Base-by-base conservation (phyloP, 139 green algal genomes). In the Chlamydomonas schloesseri region DNA sequence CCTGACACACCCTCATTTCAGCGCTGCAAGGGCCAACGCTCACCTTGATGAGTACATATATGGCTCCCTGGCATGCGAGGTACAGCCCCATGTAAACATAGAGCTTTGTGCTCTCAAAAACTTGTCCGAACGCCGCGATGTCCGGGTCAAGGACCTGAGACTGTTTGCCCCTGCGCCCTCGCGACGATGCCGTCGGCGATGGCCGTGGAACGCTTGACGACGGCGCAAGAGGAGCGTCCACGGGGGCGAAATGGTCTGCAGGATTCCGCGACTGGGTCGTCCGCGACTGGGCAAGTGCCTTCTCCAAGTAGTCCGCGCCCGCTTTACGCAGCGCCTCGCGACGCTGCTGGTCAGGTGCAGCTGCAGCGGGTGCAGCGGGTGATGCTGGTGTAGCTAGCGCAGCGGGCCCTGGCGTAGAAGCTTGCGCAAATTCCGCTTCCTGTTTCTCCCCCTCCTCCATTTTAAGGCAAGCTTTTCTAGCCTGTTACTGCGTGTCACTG, bases 31-130 rank as follows among this genome's bases (percentile, higher is more conserved):
- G 8, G 6, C 42, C 8, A 5, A 5, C 42, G 42, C 42, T 50
- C 29, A 65, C 78, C 78, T 84, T 84, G 29, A 84, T 57, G 23
- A 74, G 46, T 2, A 73, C 78, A 47, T 84, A 87, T 36, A 74
- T 73, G 29, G 57, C 33, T 21, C 55, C 70, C 55, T 87, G 81
- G 18, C 55, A 73, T 0, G 58, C 81, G 3, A 87, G 64, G 37
- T 81, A 80, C 65, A 87, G 57, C 15, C 64, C 81, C 55, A 75
- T 81, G 36, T 81, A 80, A 1, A 87, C 36, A 57, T 87, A 87
- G 17, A 87, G 81, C 70, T 87, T 87, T 24, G 81, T 78, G 28
- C 69, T 72, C 58, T 87, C 81, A 37, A 87, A 80, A 2, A 67
- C 55, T 18, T 34, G 17, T 14, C 81, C 81, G 70, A 87, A 87